Base-by-base conservation (phyloP, 495 filamentous ascomycete species). In the Aspergillus sparsus region DNA sequence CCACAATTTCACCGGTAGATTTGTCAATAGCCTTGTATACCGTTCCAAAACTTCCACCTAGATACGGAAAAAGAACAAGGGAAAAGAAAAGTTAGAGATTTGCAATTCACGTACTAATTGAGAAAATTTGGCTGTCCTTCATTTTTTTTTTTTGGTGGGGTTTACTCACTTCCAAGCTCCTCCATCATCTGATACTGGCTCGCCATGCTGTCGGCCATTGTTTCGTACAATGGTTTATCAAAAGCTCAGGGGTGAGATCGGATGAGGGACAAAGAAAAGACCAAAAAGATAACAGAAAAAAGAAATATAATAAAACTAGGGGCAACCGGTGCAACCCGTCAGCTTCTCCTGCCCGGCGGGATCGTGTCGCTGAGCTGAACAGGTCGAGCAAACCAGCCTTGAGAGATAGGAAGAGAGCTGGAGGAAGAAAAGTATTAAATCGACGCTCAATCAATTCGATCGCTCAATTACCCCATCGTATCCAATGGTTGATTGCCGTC, bases 21-120 rank as follows among this genome's bases (percentile, higher is more conserved):
- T 85, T 87, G 67, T 95, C 91, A 70, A 95, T 90, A 31, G 87
- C 94, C 76, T 98, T 98, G 82, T 96, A 98, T 18, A 98, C 94
- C 27, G 89, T 86, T 52, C 94, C 94, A 74, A 98, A 97, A 74
- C 93, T 97, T 44, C 93, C 93, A 71, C 93, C 92, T 82, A 68
- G 7, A 45, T 32, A 47, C 10, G 15, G 53, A 12, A 49, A 47
- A n/a, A 45, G 49, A 47, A 47, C 27, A 47, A 18, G 15, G 10
- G n/a, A 49, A 62, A 27, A 57, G 47, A 49, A 8, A 51, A 35
- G n/a, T 52, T 18, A 47, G 27, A 27, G 21, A 27, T 27, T 27
- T 27, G 42, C 49, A 39, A 57, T 60, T 52, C 55, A 21, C 27
- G 18, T 36, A 33, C 45, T 53, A 13, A 7, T 15, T 8, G 16